Evolutionary conservation across 192 early-diverging fungal genomes (phyloP), one percentile per base, ranked within the genome.

Genomic region (Phlyctochytrium planicorne): DNA sequence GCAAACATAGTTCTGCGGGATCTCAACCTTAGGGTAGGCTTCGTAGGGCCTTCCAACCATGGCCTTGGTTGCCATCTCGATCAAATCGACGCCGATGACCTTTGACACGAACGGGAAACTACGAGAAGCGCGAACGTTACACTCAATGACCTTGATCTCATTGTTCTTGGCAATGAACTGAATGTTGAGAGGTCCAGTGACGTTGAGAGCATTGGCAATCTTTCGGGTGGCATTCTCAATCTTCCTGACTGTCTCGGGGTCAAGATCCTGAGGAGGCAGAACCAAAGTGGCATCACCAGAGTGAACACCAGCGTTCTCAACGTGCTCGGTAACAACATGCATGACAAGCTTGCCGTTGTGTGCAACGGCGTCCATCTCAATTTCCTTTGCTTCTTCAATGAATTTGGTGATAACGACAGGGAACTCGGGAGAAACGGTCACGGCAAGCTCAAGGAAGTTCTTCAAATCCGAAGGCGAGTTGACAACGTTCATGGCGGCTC

Each of bases 121-220:
- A 30, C 97, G 88, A 23, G 96, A 91, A 0, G 97, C 94, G 59
- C 96, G 91, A 35, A 99, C 87, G 70, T 99, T 99, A 80, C 97
- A 99, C 77, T 99, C 97, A 72, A 99, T 99, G 60, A 99, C 92
- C 86, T 99, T 99, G 82, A 99, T 94, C 76, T 97, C 95, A 73
- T 95, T 96, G 81, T 99, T 91, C 86, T 98, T 99, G 76, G 94
- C 94, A 82, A 99, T 97, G 71, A 99, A 94, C 82, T 99, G 96
- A 75, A 99, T 99, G 82, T 99, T 99, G 85, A 84, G 92, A 23
- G 95, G 96, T 24, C 96, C 96, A n/a, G 97, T 99, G 20, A 98
- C 90, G 59, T 97, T 91, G 53, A 99, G 80, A 20, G 95, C 95
- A 71, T 88, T 84, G 30, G 87, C 97, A 64, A 99, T 94, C 68